Evolutionary conservation across 2,329 filamentous ascomycete species (phyloP), one percentile per base, ranked within the genome.

Genomic region (Nemania sp.): DNA sequence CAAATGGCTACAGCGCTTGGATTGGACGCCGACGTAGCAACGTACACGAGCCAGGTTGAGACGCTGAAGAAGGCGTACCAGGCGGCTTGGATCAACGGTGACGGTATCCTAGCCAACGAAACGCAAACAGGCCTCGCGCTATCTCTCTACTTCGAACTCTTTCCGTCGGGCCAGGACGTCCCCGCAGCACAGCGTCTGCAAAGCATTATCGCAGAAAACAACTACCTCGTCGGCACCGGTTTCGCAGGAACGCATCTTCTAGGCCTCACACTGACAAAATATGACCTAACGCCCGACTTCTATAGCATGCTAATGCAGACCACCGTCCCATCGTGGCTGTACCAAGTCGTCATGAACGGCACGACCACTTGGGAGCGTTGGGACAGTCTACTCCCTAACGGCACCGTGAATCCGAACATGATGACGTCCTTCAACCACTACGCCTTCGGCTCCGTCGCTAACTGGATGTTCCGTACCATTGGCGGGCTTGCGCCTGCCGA

Each of bases 381-480:
- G 84, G 83, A 86, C 56, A 82, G 80, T 29, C 74, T 86, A 35
- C 72, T 85, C 0, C 76, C 82, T 0, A 76, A 85, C 63, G 83
- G 83, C 0, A 77, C 69, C 0, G 71, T 85, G 18, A 86, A 86
- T 62, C 77, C 81, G 0, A 81, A 83, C 0, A 71, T 77, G 35
- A 86, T 86, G 84, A 84, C 83, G 0, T 85, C 82, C 20, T 84
- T 84, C 67, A 85, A 86, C 35, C 83, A 86, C 68, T 86, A 86
- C 62, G 80, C 84, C 0, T 80, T 85, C n/a, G 83, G 84, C 0
- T 81, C 82, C 0, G 82, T 86, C 0, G 82, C 80, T 1, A 79
- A 83, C 65, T 86, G 82, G 82, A 79, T 85, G 27, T 82, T 85
- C 64, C 75, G 78, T 45, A 78, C 77, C 3, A 76, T 85, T 11